These are phyloP conservation scores for Aspergillus floridensis DNA, from an alignment of 2,329 filamentous ascomycete species.

Conservation along the genomic window DNA sequence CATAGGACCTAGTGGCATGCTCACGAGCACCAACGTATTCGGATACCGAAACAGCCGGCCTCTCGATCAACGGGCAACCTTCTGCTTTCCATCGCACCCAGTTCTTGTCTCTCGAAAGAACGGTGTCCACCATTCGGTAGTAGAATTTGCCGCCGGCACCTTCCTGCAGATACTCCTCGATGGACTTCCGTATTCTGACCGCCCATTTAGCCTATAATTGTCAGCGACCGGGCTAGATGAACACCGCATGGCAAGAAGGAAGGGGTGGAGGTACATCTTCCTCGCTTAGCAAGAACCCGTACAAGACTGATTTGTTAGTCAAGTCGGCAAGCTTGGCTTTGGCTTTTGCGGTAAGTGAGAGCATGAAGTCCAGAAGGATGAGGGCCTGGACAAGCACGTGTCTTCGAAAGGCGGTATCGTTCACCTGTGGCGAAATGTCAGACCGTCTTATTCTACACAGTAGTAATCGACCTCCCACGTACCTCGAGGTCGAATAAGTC, in stretches of 20 bases:
- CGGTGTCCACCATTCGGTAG: conserved; percentile 93
- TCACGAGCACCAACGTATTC: conserved; percentile 69
- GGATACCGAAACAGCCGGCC: conserved; percentile 65
- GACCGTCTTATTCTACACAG: conserved; percentile 13
- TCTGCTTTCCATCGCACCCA: conserved; percentile 99
- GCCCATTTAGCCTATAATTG: conserved; percentile 73
- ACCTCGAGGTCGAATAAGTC: conserved; percentile 96
- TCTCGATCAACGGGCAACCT: conserved; percentile 82
- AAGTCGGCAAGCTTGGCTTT: conserved; percentile 74
- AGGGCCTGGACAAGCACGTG: conserved; percentile 94
- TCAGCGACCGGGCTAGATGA: conserved; percentile 14
- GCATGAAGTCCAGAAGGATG: conserved; percentile 89
- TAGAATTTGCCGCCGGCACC: conserved; percentile 87
- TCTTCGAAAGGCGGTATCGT: conserved; percentile 88
- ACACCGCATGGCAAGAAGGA: not conserved
- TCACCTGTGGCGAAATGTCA: conserved; percentile 59
- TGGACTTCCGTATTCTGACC: conserved; percentile 69
- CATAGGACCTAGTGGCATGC: conserved; percentile 63
- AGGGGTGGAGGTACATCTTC: conserved; percentile 64
- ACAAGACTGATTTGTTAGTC: conserved; percentile 85
- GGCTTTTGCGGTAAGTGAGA: conserved; percentile 79
- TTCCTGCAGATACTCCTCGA: conserved; percentile 78
- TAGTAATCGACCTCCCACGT: conserved; percentile 25
- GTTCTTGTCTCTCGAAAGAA: conserved; percentile 92
- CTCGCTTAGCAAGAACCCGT: conserved; percentile 72